Conservation (phyloP, 108 stramenopile genomes). For the Heterococcus sp. region DNA sequence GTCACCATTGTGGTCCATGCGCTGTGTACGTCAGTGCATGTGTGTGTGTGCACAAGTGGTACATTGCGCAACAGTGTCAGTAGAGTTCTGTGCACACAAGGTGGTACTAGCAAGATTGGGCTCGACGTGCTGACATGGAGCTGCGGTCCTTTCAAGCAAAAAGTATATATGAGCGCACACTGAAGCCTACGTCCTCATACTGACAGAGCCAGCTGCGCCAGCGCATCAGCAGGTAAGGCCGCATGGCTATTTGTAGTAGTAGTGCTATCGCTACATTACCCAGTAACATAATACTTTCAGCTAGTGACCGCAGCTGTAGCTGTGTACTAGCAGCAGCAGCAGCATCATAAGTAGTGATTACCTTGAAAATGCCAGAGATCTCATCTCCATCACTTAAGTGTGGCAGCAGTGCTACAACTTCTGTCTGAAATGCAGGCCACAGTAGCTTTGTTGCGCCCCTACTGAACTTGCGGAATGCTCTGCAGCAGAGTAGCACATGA, state of each 20-base stretch:
- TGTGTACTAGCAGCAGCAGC: background rate
- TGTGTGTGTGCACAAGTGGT: background rate
- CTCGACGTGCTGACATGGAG: no score
- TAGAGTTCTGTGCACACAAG: no score
- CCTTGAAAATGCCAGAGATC: background rate
- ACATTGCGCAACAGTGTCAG: background rate
- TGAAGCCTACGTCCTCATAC: no score
- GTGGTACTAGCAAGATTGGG: no score
- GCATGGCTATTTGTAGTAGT: background rate
- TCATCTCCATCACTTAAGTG: background rate
- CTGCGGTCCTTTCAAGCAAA: no score
- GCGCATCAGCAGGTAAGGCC: background rate
- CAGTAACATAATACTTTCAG: background rate
- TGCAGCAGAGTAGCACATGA: no score
- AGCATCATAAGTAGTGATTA: background rate
- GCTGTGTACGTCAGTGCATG: background rate
- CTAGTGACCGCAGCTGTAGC: background rate
- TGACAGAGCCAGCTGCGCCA: no score
- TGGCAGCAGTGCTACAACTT: background rate
- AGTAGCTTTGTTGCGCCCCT: background rate
- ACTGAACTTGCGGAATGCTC: background rate
- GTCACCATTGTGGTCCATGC: slow-evolving; percentile 35
- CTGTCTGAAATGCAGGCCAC: background rate
- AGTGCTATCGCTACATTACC: background rate
- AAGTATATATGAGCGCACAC: background rate